Conservation (phyloP, 306 rosid species). For the Acacia confusa region DNA sequence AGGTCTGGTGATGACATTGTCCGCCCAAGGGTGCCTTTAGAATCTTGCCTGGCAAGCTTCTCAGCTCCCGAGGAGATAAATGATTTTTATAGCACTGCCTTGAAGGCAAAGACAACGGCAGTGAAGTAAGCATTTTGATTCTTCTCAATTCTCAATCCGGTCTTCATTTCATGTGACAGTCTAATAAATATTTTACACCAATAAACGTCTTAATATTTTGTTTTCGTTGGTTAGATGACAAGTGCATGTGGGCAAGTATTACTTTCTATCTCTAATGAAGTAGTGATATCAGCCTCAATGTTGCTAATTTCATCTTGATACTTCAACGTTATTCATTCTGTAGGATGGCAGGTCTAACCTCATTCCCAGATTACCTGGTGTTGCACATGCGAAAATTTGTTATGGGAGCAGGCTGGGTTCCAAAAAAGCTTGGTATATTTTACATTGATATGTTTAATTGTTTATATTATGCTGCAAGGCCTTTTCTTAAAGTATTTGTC, state of each 20-base stretch:
- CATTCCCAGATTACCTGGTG: conserved; percentile 94
- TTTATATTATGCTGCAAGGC: background rate
- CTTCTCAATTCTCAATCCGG: conserved; percentile 2
- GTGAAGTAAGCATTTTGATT: conserved; percentile 61
- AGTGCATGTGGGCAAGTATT: background rate
- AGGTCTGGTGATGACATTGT: conserved; percentile 77
- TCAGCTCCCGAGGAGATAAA: conserved; percentile 92
- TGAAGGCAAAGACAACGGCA: conserved; percentile 88
- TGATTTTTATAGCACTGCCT: conserved; percentile 88
- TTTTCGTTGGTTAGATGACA: conserved; percentile 11
- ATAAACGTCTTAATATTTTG: background rate
- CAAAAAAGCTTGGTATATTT: conserved; percentile 88
- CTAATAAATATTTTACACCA: background rate
- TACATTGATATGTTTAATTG: conserved; percentile 1
- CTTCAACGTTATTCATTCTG: conserved; percentile 24
- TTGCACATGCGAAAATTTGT: conserved; percentile 95
- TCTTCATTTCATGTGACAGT: conserved; percentile 8
- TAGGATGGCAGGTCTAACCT: conserved; percentile 85
- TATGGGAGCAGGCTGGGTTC: conserved; percentile 96
- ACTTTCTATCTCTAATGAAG: background rate
- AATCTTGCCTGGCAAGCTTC: conserved; percentile 87
- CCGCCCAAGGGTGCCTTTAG: conserved; percentile 95
- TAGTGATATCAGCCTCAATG: background rate
- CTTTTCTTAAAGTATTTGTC: background rate
- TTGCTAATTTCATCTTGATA: conserved; percentile 25